These are phyloP conservation scores for Penicillium fuscoglaucum DNA, from an alignment of 2,329 filamentous ascomycete species.

Conservation along the genomic window DNA sequence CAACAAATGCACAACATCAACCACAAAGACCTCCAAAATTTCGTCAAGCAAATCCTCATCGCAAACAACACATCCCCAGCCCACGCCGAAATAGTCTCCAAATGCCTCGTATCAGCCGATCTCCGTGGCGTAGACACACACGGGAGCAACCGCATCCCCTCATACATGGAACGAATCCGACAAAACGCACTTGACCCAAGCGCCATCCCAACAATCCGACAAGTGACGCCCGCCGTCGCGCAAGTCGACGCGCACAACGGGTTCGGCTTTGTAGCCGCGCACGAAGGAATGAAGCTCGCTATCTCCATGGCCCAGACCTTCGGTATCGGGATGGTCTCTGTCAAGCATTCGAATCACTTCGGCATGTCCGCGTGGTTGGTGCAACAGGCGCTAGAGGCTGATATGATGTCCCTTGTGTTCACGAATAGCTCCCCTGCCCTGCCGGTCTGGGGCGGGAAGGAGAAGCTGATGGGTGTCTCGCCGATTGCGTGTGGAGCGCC, in stretches of 20 bases:
- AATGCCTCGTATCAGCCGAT: constrained; percentile 70
- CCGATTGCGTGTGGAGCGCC: constrained; percentile 75
- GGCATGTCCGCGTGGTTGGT: constrained; percentile 82
- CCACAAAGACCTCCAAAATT: constrained; percentile 21
- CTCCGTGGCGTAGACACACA: constrained; percentile 78
- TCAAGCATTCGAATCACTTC: constrained; percentile 79
- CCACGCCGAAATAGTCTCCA: constrained; percentile 64
- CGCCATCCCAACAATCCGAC: constrained; percentile 58
- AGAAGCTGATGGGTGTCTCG: constrained; percentile 70
- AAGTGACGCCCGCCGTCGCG: constrained; percentile 69
- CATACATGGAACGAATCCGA: constrained; percentile 72
- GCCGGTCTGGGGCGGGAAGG: constrained; percentile 67
- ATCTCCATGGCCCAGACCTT: constrained; percentile 63
- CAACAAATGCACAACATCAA: constrained; percentile 24
- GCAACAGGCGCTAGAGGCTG: constrained; percentile 71
- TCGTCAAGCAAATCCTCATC: constrained; percentile 30
- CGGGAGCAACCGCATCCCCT: constrained; percentile 74
- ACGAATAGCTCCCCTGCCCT: constrained; percentile 72
- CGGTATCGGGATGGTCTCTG: constrained; percentile 73
- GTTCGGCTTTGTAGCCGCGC: constrained; percentile 73
- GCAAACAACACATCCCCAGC: constrained; percentile 57
- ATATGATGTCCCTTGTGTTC: constrained; percentile 70
- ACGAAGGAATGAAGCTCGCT: constrained; percentile 65
- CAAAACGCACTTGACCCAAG: constrained; percentile 65
- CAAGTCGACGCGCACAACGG: constrained; percentile 68